phyloP scores from a whole-genome alignment of 1,139 yeast genomes.

The Kazachstania sp. region DNA sequence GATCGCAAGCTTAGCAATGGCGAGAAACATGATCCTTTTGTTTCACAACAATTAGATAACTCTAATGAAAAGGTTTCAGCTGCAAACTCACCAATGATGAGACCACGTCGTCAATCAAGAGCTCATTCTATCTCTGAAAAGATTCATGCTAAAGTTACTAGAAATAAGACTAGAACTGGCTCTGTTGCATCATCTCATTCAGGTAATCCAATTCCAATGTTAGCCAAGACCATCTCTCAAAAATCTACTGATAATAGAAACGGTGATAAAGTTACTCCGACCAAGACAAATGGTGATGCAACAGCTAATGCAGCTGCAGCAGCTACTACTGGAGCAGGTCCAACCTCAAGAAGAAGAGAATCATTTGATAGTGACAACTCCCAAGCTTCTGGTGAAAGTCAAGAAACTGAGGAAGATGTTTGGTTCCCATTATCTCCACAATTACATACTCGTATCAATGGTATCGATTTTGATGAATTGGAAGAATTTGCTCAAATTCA shows the following conservation, averaged over 20 bases:
- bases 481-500: slow-evolving; percentile 60
- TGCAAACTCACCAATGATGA: neutral
- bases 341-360: slow-evolving; percentile 20
- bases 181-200: slow-evolving; percentile 8
- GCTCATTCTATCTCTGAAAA: slow-evolving; percentile 4
- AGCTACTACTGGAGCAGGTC: neutral
- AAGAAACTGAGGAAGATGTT: slow-evolving; percentile 93
- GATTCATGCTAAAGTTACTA: neutral
- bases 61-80: neutral
- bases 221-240: slow-evolving; percentile 9
- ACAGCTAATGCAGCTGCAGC: neutral
- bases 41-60: neutral
- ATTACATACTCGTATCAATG: slow-evolving; percentile 49
- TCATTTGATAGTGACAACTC: slow-evolving; percentile 58
- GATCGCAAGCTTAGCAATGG: slow-evolving; percentile 1
- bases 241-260: slow-evolving; percentile 8
- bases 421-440: slow-evolving; percentile 89
- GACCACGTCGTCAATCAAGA: neutral
- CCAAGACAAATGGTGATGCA: neutral
- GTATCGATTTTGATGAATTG: slow-evolving; percentile 71
- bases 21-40: slow-evolving; percentile 13
- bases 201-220: neutral
- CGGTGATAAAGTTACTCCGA: neutral
- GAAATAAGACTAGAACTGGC: slow-evolving; percentile 10
- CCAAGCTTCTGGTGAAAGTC: slow-evolving; percentile 63